Conservation (phyloP, 352 stramenopile species). For the Pythium plurisporium region DNA sequence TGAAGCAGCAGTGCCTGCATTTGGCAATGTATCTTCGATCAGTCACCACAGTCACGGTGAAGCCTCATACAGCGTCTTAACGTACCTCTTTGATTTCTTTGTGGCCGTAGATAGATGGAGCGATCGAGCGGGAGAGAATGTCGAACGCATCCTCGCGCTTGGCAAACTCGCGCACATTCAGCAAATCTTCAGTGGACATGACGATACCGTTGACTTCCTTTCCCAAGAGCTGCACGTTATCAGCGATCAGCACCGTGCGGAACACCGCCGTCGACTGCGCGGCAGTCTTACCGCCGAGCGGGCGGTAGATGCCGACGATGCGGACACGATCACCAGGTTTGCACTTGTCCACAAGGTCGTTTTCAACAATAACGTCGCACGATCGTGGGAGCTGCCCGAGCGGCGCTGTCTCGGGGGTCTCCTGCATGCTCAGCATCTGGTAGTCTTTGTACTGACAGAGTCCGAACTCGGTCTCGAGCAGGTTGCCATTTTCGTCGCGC, state of each 20-base stretch:
- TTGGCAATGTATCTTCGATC: background rate
- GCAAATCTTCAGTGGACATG: constrained; percentile 89
- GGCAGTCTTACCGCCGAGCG: constrained; percentile 77
- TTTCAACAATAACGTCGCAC: constrained; percentile 97
- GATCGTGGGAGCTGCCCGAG: constrained; percentile 96
- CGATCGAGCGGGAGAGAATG: constrained; percentile 93
- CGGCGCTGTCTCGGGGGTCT: constrained; percentile 92
- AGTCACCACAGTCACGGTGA: no score
- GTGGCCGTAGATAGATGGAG: constrained; percentile 98
- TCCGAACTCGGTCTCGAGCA: constrained; percentile 98
- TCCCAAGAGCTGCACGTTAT: constrained; percentile 94
- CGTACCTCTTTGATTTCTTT: constrained; percentile 96
- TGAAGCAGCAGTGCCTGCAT: constrained; percentile 66
- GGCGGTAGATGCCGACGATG: constrained; percentile 93
- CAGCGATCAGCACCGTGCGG: constrained; percentile 94
- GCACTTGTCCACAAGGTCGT: constrained; percentile 98
- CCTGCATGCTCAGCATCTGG: constrained; percentile 91
- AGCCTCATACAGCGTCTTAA: background rate
- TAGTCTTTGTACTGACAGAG: constrained; percentile 98
- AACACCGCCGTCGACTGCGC: constrained; percentile 90
- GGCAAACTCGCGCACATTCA: constrained; percentile 91
- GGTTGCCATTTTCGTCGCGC: constrained; percentile 95
- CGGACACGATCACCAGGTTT: constrained; percentile 98
- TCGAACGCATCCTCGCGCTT: constrained; percentile 89
- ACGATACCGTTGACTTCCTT: constrained; percentile 92